phyloP scores from a whole-genome alignment of 257 asterid species.

The Solanum boliviense region DNA sequence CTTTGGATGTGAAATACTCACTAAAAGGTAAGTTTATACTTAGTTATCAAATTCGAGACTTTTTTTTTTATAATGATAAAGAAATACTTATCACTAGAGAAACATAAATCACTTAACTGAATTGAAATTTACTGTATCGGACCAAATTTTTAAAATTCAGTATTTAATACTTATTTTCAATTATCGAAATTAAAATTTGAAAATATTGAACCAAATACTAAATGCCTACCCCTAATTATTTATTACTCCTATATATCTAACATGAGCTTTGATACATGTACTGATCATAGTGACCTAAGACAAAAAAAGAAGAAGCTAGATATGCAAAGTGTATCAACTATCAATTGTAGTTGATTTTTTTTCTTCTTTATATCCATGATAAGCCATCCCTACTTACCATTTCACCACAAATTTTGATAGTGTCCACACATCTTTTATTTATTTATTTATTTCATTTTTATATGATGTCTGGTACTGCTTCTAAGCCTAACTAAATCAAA shows the following conservation, averaged over 20 bases:
- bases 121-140: too few species aligned
- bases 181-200: neutral
- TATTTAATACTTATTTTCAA: neutral
- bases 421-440: neutral
- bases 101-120: neutral
- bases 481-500: neutral
- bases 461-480: neutral
- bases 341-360: neutral
- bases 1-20: neutral
- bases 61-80: neutral
- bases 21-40: neutral
- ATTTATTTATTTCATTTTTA: neutral
- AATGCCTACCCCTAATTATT: neutral
- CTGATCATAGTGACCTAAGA: neutral
- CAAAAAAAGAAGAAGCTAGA: too few species aligned
- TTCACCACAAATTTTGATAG: neutral
- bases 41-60: neutral
- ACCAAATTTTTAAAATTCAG: fast-evolving
- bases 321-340: neutral
- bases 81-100: neutral
- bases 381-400: neutral
- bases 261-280: neutral
- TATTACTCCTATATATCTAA: neutral
- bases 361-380: neutral
- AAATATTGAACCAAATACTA: neutral